These are phyloP conservation scores for Coccomyxa subellipsoidea DNA, from an alignment of 163 green algal genomes.

Conservation along the genomic window DNA sequence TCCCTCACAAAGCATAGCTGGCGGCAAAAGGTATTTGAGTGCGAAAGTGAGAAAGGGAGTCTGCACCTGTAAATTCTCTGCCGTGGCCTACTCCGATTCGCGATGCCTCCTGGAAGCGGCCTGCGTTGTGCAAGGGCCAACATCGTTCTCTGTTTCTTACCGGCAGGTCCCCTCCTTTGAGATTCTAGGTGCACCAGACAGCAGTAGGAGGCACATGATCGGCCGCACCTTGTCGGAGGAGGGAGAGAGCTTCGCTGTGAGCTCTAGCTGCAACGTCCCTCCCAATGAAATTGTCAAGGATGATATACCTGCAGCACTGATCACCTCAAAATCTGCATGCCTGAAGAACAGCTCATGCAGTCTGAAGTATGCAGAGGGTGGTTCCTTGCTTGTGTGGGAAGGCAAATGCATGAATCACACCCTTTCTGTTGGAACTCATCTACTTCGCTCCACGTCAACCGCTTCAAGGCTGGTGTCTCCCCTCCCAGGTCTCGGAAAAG, in stretches of 20 bases:
- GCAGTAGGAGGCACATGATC: too few relatives aligned
- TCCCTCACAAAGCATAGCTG: too few relatives aligned
- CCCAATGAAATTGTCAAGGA: slow-evolving; percentile 55
- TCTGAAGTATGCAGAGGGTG: too few relatives aligned
- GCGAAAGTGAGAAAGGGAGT: background rate
- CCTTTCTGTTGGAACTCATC: slow-evolving; percentile 9
- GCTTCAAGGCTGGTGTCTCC: slow-evolving; percentile 38
- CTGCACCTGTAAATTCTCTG: slow-evolving; percentile 2
- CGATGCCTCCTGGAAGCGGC: slow-evolving; percentile 6
- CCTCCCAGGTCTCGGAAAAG: slow-evolving; percentile 36
- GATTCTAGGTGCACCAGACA: too few relatives aligned
- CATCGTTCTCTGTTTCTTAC: too few relatives aligned
- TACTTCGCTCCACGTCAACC: slow-evolving; percentile 32
- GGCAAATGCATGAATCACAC: too few relatives aligned
- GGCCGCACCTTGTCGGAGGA: too few relatives aligned
- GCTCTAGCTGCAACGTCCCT: background rate
- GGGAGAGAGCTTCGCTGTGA: background rate
- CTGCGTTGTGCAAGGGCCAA: too few relatives aligned
- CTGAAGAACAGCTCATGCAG: background rate
- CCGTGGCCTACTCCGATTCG: background rate
- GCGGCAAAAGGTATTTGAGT: background rate
- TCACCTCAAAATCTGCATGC: background rate
- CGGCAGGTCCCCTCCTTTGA: too few relatives aligned
- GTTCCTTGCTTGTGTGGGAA: too few relatives aligned
- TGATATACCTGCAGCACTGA: slow-evolving; percentile 35